phyloP scores from a whole-genome alignment of 1,284 basidiomycete species.

The Austroboletus olivaceoglutinosus region DNA sequence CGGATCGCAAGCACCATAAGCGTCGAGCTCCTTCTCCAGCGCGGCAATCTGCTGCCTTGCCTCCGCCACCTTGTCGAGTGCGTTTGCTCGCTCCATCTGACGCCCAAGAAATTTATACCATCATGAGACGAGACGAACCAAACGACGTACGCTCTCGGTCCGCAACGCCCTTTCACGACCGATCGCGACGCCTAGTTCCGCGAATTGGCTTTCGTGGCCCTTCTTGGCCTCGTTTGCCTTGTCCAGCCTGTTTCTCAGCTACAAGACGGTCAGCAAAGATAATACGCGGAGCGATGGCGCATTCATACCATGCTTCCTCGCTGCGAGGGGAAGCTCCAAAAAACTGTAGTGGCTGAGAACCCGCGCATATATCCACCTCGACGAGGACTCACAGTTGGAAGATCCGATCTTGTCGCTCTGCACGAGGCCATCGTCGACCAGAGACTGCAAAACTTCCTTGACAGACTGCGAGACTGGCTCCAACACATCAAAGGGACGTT shows the following conservation, averaged over 20 bases:
- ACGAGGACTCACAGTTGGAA: constrained; percentile 71
- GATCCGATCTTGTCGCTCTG: constrained; percentile 87
- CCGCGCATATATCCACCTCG: constrained; percentile 32
- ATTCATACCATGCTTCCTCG: constrained; percentile 67
- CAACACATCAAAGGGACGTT: background rate
- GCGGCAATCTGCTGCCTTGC: constrained; percentile 54
- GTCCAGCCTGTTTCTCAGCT: constrained; percentile 64
- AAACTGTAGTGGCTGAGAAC: constrained; percentile 54
- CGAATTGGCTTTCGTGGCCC: constrained; percentile 47
- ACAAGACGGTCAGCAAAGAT: constrained; percentile 9
- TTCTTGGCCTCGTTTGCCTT: constrained; percentile 51
- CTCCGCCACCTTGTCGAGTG: constrained; percentile 48
- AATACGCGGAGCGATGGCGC: background rate
- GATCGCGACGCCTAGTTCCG: constrained; percentile 45
- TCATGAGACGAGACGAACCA: background rate
- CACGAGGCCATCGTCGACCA: constrained; percentile 82
- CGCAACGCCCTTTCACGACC: constrained; percentile 55
- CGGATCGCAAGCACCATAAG: constrained; percentile 83
- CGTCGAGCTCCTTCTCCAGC: constrained; percentile 68
- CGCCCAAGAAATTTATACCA: background rate
- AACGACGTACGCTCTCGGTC: constrained; percentile 59
- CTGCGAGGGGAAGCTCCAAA: constrained; percentile 91
- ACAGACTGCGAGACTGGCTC: constrained; percentile 76
- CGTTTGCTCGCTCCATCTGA: constrained; percentile 55
- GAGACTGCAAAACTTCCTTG: constrained; percentile 82